Base-by-base conservation (phyloP, 2,329 filamentous ascomycete species). In the Colletotrichum godetiae region DNA sequence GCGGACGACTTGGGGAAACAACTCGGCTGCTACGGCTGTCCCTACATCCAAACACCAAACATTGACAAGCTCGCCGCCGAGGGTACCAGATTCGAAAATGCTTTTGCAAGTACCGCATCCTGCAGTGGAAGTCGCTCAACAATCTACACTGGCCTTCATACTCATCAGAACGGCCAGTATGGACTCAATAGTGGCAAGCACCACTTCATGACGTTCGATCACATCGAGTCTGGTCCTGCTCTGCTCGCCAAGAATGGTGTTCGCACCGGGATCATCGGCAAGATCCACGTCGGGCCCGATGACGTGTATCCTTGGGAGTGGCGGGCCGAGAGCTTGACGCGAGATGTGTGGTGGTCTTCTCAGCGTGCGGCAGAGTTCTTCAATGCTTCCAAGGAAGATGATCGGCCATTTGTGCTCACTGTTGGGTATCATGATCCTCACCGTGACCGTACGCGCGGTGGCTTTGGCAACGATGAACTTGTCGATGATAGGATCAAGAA, bases 111-210 rank as follows among this genome's bases (percentile, higher is more conserved):
- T 73, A 86, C 84, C 3, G 86, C 86, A 0, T 88, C 86, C 0
- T 88, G 86, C 77, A 86, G 84, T 67, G 84, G 82, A 37, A 86
- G 83, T 74, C 82, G 86, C 6, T 84, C 85, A 0, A 82, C 83
- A 19, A 83, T 88, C 24, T 88, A 88, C 76, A 87, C 86, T 0
- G 86, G 86, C 4, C 78, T 87, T 0, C 86, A 88, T 66, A 86
- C 85, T 0, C 86, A 86, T 67, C 77, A 88, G 67, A 88, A 85
- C 63, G 86, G 86, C 1, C 82, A 86, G 71, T 87, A 88, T 61
- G 86, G 86, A 49, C 42, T 49, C 42, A 49, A 49, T 15, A 49
- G 42, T 11, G 42, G 42, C 3, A 49, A 49, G 8, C 42, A 49
- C 19, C 42, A 49, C 42, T 49, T 49, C 42, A 49, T 49, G 42